Evolutionary conservation across 140 eudicot species (phyloP).

Genomic region (Erigeron philadelphicus): DNA sequence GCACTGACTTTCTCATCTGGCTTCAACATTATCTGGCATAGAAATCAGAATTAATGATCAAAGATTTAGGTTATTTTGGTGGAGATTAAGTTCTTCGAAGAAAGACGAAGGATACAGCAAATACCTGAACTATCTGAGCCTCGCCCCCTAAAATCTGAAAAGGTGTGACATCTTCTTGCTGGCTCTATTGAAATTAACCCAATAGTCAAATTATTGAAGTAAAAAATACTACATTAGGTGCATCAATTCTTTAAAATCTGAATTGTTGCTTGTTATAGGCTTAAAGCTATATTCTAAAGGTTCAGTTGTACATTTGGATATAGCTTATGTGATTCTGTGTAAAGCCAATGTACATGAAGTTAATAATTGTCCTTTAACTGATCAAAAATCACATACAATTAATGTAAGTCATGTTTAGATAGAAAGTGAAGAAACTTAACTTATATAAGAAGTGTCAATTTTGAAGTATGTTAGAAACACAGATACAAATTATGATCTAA

Average conservation of each 20-base stretch:
- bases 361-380: too few species aligned
- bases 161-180: slow-evolving; percentile 89
- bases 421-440: neutral
- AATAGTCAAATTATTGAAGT: slow-evolving; percentile 10
- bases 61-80: slow-evolving; percentile 14
- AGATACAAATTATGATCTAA: slow-evolving; percentile 5
- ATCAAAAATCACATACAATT: slow-evolving; percentile 8
- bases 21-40: slow-evolving; percentile 77
- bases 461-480: neutral
- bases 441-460: slow-evolving; percentile 1
- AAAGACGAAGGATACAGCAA: neutral
- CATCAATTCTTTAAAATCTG: neutral
- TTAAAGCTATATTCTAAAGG: too few species aligned
- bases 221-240: slow-evolving; percentile 11
- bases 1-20: slow-evolving; percentile 87
- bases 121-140: slow-evolving; percentile 98
- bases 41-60: slow-evolving; percentile 14
- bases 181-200: slow-evolving; percentile 46
- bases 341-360: too few species aligned
- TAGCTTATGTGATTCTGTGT: too few species aligned
- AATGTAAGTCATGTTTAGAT: neutral
- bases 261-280: too few species aligned
- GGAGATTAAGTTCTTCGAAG: neutral
- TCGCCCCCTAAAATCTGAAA: slow-evolving; percentile 95
- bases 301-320: too few species aligned